phyloP scores from a whole-genome alignment of 345 rosid species.

The Tarenaya hassleriana region DNA sequence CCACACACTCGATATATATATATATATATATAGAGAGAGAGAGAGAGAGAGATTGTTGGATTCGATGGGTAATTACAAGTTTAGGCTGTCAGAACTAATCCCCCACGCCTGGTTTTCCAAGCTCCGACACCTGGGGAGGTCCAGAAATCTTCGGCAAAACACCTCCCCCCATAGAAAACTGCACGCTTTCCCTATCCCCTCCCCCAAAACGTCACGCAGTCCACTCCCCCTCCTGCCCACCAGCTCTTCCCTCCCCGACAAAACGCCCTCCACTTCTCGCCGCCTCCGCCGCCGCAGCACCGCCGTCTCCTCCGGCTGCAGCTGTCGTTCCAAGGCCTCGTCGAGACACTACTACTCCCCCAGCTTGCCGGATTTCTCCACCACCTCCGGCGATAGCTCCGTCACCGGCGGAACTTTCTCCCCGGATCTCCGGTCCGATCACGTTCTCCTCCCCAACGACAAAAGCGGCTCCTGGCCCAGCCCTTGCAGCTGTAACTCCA shows the following conservation, averaged over 20 bases:
- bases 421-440: slow-evolving; percentile 61
- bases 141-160: slow-evolving; percentile 1
- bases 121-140: slow-evolving; percentile 50
- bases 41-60: too few species aligned
- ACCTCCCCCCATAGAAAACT: too few species aligned
- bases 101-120: slow-evolving; percentile 87
- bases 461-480: slow-evolving; percentile 37
- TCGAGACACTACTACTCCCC: background rate
- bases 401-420: slow-evolving; percentile 31
- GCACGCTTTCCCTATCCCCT: slow-evolving; percentile 14
- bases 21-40: too few species aligned
- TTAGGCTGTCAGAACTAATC: slow-evolving; percentile 68
- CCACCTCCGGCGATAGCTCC: slow-evolving; percentile 23
- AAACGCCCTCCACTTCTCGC: background rate
- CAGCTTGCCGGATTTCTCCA: background rate
- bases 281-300: slow-evolving; percentile 17
- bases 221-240: slow-evolving; percentile 1
- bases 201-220: slow-evolving; percentile 15
- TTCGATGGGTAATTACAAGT: slow-evolving; percentile 64
- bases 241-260: slow-evolving; percentile 4
- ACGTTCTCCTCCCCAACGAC: slow-evolving; percentile 40
- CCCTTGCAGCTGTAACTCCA: slow-evolving; percentile 29
- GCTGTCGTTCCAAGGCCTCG: background rate
- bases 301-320: slow-evolving; percentile 13
- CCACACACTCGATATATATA: too few species aligned